These are phyloP conservation scores for Colletotrichum destructivum DNA, from an alignment of 2,329 filamentous ascomycete genomes.

Conservation along the genomic window DNA sequence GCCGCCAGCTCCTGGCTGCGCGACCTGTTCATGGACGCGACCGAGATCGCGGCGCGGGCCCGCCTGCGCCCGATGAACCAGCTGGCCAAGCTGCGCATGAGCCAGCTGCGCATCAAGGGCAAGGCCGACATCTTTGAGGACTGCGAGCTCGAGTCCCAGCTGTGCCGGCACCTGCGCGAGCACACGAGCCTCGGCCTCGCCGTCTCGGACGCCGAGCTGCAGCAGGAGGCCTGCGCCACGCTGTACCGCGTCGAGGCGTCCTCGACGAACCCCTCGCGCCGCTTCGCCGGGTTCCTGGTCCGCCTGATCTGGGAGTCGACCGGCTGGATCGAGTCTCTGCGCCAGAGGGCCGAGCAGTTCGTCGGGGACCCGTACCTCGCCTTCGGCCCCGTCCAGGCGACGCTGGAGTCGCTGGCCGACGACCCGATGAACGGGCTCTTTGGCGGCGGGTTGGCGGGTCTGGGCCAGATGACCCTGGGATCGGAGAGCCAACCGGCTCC, in stretches of 20 bases:
- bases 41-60: slow-evolving; percentile 40
- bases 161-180: slow-evolving; percentile 25
- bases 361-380: background rate
- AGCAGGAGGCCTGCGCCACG: slow-evolving; percentile 42
- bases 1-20: slow-evolving; percentile 47
- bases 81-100: slow-evolving; percentile 43
- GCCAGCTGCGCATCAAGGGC: slow-evolving; percentile 47
- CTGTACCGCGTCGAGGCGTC: slow-evolving; percentile 34
- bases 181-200: slow-evolving; percentile 26
- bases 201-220: slow-evolving; percentile 41
- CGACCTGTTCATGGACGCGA: slow-evolving; percentile 45
- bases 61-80: slow-evolving; percentile 47
- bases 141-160: slow-evolving; percentile 47
- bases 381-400: background rate
- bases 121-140: slow-evolving; percentile 48
- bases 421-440: background rate
- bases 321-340: slow-evolving; percentile 28
- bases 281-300: slow-evolving; percentile 32
- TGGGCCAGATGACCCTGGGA: background rate
- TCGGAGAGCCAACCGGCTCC: background rate
- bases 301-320: slow-evolving; percentile 28
- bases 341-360: slow-evolving; percentile 3
- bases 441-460: background rate
- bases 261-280: slow-evolving; percentile 30
- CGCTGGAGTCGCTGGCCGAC: background rate